Conservation (phyloP, 345 rosid genomes). For the Populus tremula region DNA sequence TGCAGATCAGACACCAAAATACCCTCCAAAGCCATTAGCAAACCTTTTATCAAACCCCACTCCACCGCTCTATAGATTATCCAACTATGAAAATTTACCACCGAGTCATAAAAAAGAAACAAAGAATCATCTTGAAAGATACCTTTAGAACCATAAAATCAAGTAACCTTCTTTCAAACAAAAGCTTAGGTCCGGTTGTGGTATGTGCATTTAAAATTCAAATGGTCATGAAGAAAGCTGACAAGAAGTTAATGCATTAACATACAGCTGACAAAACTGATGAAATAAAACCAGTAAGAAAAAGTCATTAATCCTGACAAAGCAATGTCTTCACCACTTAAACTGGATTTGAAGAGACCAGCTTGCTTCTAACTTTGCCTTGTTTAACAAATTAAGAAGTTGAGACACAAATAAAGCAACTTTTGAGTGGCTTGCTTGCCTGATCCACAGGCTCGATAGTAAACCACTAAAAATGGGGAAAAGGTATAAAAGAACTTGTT, state of each 20-base stretch:
- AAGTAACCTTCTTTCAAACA: not conserved
- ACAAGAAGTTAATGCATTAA: not conserved
- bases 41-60: not conserved
- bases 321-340: not conserved
- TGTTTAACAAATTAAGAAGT: too few species aligned
- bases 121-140: not conserved
- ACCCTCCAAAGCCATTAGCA: not conserved
- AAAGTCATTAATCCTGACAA: not conserved
- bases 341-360: not conserved
- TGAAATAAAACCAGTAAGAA: not conserved
- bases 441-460: too few species aligned
- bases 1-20: not conserved
- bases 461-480: too few species aligned
- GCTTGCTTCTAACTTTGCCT: not conserved
- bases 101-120: not conserved
- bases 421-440: too few species aligned
- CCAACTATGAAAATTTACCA: not conserved
- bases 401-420: too few species aligned
- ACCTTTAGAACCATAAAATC: not conserved
- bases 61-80: not conserved
- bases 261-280: not conserved
- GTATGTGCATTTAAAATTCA: not conserved
- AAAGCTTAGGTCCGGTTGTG: not conserved
- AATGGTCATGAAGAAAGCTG: not conserved
- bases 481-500: not conserved